Base-by-base conservation (phyloP, 192 early-diverging fungal genomes). In the Haplosporangium gracile region DNA sequence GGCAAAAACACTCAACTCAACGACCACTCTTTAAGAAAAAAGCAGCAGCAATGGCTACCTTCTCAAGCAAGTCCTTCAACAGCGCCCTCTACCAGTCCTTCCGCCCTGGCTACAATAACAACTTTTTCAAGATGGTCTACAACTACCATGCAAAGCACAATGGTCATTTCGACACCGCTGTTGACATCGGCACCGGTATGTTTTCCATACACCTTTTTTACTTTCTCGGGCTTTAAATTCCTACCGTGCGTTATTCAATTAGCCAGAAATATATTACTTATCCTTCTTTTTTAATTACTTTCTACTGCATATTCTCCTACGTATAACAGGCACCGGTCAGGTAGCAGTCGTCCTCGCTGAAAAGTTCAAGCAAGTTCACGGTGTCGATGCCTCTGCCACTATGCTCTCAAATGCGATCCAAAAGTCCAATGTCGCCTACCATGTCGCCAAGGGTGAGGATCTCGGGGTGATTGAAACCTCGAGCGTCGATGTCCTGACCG, bases 241-340 rank as follows among this genome's bases (percentile, higher is more conserved):
- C 34, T 39, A 11, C 36, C 39, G 24, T 60, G 32, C 42, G 32
- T 42, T 34, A 24, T 15, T 26, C 24, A 26, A 65, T 24, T 60
- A 7, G 26, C 7, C n/a, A 29, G n/a, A 15, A 16, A 69, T 24
- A 77, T 39, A 20, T 34, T 8, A 11, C 20, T 39, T 13, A 39
- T 5, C 24, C 53, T 34, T 16, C 18, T 32, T 60, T 22, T 22
- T 65, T 68, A 36, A 36, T 2, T 36, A 36, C 36, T 36, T 36
- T 36, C 36, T 36, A 36, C 39, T 29, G 39, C 15, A 22, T 42
- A 42, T 65, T 60, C 49, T 51, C 18, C 4, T 22, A 22, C 39
- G 43, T 76, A 13, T 49, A 60, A 36, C 70, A 51, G 93, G 93
- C 26, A 94, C 93, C 32, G 93, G 93, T 7, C 91, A 93, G 55